Evolutionary conservation across 2,329 filamentous ascomycete species (phyloP), one percentile per base, ranked within the genome.

Genomic region (Penicillium palitans): DNA sequence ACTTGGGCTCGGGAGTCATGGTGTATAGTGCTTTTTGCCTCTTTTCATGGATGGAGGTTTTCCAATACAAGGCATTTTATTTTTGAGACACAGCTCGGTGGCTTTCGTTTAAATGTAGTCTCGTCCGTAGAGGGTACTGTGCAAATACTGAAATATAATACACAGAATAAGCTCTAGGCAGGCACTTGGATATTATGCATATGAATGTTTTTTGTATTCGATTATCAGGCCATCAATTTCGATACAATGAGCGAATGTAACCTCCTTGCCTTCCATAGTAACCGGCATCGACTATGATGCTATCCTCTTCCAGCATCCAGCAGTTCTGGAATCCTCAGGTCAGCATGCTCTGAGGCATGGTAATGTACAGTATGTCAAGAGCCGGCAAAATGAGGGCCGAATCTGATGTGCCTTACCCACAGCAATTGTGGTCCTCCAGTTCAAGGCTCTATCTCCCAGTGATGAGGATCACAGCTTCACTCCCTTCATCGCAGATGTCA

Each of bases 401-500:
- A 21, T 29, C 17, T 2, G 17, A 47, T 15, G 2, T 39, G 9
- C 6, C 45, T 17, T 33, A 9, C 29, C 15, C 13, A 6, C 5
- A 33, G n/a, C 5, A 39, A 27, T 41, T 10, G 4, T 29, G 6
- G 10, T 6, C n/a, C 13, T 21, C 29, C 17, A 3, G 17, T 8
- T 13, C 24, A 39, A 13, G 9, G 3, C 19, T 52, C 9, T 19
- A 4, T 47, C 21, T 8, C 13, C 13, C 39, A 15, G 19, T 12
- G 6, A 31, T 51, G 6, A 25, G 12, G 7, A 27, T 45, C 54
- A 52, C n/a, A 52, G 17, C 24, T 31, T 52, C 39, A 52, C n/a
- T 7, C 31, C n/a, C 37, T 52, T 42, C 39, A 56, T 56, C 3
- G 6, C 41, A 35, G 47, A 51, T 9, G 54, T 27, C 13, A 56